Percentiles rank a stretch among this genome's conserved stretches.
phyloP scores from a whole-genome alignment of 805 yeast species.

The Candida michaelii region DNA sequence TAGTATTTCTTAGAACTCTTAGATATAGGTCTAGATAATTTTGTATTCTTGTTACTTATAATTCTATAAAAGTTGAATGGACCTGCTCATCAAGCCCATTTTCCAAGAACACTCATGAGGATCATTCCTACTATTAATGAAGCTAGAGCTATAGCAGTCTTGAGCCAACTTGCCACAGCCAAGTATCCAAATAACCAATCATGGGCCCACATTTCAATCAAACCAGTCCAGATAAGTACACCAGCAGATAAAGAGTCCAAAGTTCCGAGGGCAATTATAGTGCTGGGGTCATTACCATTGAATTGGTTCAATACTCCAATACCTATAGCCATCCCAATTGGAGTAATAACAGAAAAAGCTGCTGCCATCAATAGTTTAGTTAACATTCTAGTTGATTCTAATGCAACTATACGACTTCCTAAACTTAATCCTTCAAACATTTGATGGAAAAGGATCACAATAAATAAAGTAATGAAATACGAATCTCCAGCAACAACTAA shows the following conservation, averaged over 20 bases:
- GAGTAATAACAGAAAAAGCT: constrained; percentile 24
- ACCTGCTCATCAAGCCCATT: constrained; percentile 34
- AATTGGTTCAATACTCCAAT: constrained; percentile 26
- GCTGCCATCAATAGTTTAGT: constrained; percentile 19
- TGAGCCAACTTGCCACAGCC: constrained; percentile 16
- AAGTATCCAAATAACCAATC: constrained; percentile 29
- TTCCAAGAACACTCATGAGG: constrained; percentile 33
- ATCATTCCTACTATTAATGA: constrained; percentile 24
- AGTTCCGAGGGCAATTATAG: constrained; percentile 33
- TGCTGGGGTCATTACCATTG: constrained; percentile 28
- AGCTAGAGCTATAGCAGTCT: constrained; percentile 15
- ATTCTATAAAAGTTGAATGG: too few relatives aligned
- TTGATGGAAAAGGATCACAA: constrained; percentile 33
- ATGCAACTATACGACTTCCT: constrained; percentile 26
- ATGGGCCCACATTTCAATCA: constrained; percentile 29
- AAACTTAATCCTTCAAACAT: constrained; percentile 32
- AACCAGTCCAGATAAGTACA: constrained; percentile 31
- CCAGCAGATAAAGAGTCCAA: constrained; percentile 37
- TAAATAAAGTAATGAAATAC: constrained; percentile 27
- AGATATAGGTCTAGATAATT: too few relatives aligned
- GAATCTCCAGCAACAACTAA: constrained; percentile 31
- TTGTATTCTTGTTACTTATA: too few relatives aligned
- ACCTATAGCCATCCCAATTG: constrained; percentile 34
- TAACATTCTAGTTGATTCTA: background rate
- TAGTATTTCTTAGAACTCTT: too few relatives aligned